A percentile compares a stretch with the other conserved stretches of the same genome.
Conservation (phyloP, 2,329 filamentous ascomycete species). For the Aspergillus glaucus region DNA sequence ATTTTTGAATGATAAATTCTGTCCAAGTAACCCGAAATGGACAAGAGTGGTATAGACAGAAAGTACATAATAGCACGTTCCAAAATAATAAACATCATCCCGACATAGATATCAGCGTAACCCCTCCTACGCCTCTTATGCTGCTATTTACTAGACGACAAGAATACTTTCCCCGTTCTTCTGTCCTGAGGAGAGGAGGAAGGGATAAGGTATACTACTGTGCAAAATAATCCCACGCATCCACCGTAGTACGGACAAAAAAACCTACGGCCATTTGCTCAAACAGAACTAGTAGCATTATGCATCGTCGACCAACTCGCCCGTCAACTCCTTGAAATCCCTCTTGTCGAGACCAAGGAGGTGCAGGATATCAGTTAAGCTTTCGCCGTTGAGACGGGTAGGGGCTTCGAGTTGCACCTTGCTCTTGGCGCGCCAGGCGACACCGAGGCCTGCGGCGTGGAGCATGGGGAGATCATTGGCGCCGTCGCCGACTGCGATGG, state of each 20-base stretch:
- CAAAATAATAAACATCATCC: not conserved
- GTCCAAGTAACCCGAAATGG: no score
- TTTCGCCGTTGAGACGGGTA: slow-evolving; percentile 52
- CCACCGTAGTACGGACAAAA: no score
- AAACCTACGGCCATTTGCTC: not conserved
- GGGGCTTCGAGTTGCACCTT: slow-evolving; percentile 59
- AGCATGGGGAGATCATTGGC: slow-evolving; percentile 63
- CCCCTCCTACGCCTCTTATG: not conserved
- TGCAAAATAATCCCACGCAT: no score
- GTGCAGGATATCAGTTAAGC: slow-evolving; percentile 53
- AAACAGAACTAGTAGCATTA: slow-evolving; percentile 3
- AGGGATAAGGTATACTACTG: not conserved
- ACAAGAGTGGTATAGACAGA: no score
- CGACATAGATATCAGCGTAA: slow-evolving; percentile 2
- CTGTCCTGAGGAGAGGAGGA: not conserved
- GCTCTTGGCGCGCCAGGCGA: slow-evolving; percentile 60
- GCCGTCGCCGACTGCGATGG: slow-evolving; percentile 57
- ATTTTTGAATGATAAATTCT: no score
- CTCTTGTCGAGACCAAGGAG: slow-evolving; percentile 49
- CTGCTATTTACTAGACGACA: not conserved
- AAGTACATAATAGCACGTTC: not conserved
- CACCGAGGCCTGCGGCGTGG: slow-evolving; percentile 53
- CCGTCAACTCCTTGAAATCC: slow-evolving; percentile 43
- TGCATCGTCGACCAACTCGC: slow-evolving; percentile 4
- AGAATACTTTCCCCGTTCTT: not conserved